Conservation (phyloP, 441 rosid genomes). For the Erysimum cheiri region DNA sequence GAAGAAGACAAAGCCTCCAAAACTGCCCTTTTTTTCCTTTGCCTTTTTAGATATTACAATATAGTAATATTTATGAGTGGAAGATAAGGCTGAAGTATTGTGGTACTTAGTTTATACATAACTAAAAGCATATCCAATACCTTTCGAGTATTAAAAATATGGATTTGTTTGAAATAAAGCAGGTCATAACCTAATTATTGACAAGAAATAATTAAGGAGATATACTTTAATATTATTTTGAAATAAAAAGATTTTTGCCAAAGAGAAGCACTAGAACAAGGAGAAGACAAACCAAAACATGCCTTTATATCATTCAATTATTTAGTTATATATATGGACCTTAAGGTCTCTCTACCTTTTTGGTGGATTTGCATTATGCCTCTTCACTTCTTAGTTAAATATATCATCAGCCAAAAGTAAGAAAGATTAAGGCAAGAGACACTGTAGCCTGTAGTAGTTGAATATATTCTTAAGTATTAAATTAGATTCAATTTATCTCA, state of each 20-base stretch:
- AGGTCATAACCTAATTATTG: conserved; percentile 41
- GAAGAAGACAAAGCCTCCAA: conserved; percentile 33
- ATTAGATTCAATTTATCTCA: conserved; percentile 31
- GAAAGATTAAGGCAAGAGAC: conserved; percentile 12
- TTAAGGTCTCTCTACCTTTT: conserved; percentile 45
- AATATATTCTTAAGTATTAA: conserved; percentile 21
- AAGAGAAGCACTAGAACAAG: conserved; percentile 50
- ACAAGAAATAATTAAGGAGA: conserved; percentile 31
- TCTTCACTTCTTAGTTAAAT: conserved; percentile 42
- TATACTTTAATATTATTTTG: conserved; percentile 22
- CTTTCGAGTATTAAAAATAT: conserved; percentile 21
- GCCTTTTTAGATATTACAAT: conserved; percentile 23
- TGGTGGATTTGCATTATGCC: conserved; percentile 50
- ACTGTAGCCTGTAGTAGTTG: conserved; percentile 14
- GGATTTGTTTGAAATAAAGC: conserved; percentile 38
- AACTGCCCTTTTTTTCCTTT: neutral
- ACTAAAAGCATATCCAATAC: conserved; percentile 29
- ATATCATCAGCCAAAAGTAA: conserved; percentile 39
- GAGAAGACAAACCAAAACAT: conserved; percentile 62
- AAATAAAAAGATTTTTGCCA: conserved; percentile 29
- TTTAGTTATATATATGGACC: conserved; percentile 28
- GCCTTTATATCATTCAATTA: conserved; percentile 41
- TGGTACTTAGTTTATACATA: conserved; percentile 31
- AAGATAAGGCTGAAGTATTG: conserved; percentile 43
- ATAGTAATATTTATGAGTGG: conserved; percentile 35